These are phyloP conservation scores for Cladosporium sp. DNA, from an alignment of 2,329 filamentous ascomycete genomes.

Conservation along the genomic window DNA sequence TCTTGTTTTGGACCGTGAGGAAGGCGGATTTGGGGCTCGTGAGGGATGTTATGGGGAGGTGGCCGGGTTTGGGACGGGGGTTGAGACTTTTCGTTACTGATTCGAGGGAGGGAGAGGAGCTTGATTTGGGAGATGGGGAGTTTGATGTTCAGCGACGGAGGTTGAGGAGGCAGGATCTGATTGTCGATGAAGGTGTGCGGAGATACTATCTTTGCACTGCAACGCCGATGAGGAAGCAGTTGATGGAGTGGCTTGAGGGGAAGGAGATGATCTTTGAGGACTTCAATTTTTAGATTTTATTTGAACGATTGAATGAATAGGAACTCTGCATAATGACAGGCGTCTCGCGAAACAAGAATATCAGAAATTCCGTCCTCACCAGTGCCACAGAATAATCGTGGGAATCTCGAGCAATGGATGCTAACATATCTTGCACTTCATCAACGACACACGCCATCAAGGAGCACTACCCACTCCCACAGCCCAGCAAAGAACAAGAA, in stretches of 20 bases:
- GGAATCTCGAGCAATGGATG: background rate
- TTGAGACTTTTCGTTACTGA: constrained; percentile 63
- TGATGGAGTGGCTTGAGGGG: constrained; percentile 48
- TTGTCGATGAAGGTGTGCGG: constrained; percentile 30
- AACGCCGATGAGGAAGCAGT: constrained; percentile 43
- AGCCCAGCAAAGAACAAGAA: background rate
- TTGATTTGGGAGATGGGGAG: constrained; percentile 36
- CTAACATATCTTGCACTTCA: background rate
- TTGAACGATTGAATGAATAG: too few species aligned
- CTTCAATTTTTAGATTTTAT: constrained; percentile 48
- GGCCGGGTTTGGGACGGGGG: constrained; percentile 48
- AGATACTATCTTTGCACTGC: constrained; percentile 61
- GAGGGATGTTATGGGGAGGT: constrained; percentile 52
- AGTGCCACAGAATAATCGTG: background rate
- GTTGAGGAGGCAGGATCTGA: constrained; percentile 45
- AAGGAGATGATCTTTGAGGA: constrained; percentile 48
- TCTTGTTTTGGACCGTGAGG: constrained; percentile 65
- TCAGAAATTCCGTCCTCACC: too few species aligned
- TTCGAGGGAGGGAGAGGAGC: constrained; percentile 32
- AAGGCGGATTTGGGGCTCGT: constrained; percentile 60
- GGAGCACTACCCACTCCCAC: background rate
- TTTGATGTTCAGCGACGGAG: constrained; percentile 42
- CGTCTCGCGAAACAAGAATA: background rate
- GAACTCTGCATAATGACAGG: background rate
- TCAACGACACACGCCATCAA: background rate